Percentiles rank a stretch among this genome's conserved stretches.
Evolutionary conservation across 495 filamentous ascomycete species (phyloP).

Genomic region (Aspergillus sclerotiicarbonarius): DNA sequence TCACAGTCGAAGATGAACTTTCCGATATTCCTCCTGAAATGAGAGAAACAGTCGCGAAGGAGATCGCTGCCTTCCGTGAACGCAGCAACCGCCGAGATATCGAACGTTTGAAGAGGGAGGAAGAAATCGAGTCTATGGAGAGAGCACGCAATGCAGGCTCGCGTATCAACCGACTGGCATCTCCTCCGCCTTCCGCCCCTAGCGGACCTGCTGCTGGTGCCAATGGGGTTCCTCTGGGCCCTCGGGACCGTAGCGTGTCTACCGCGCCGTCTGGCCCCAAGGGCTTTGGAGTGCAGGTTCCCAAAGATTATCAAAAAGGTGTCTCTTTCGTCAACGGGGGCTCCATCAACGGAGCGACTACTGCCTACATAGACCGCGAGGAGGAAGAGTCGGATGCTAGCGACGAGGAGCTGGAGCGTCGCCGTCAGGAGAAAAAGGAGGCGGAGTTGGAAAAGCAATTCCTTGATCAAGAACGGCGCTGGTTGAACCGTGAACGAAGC

Average conservation of each 20-base stretch:
- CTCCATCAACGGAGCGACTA: slow-evolving; percentile 57
- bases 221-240: slow-evolving; percentile 84
- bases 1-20: slow-evolving; percentile 89
- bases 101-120: slow-evolving; percentile 81
- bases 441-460: slow-evolving; percentile 78
- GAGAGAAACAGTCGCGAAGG: slow-evolving; percentile 93
- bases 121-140: slow-evolving; percentile 89
- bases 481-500: slow-evolving; percentile 84
- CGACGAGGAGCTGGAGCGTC: slow-evolving; percentile 80
- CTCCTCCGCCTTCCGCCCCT: slow-evolving; percentile 63
- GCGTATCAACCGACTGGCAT: slow-evolving; percentile 66
- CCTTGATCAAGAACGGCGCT: slow-evolving; percentile 81
- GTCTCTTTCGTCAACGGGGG: slow-evolving; percentile 87
- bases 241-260: slow-evolving; percentile 64
- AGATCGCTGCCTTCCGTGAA: slow-evolving; percentile 92
- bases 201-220: slow-evolving; percentile 69
- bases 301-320: slow-evolving; percentile 75
- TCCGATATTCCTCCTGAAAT: slow-evolving; percentile 94
- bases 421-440: slow-evolving; percentile 66
- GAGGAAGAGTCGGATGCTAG: slow-evolving; percentile 88
- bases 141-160: slow-evolving; percentile 66
- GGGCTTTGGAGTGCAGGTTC: slow-evolving; percentile 67
- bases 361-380: slow-evolving; percentile 58
- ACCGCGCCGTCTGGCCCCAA: slow-evolving; percentile 82
- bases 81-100: slow-evolving; percentile 82